These are phyloP conservation scores for Coemansia biformis DNA, from an alignment of 192 early-diverging fungal genomes.

Conservation along the genomic window DNA sequence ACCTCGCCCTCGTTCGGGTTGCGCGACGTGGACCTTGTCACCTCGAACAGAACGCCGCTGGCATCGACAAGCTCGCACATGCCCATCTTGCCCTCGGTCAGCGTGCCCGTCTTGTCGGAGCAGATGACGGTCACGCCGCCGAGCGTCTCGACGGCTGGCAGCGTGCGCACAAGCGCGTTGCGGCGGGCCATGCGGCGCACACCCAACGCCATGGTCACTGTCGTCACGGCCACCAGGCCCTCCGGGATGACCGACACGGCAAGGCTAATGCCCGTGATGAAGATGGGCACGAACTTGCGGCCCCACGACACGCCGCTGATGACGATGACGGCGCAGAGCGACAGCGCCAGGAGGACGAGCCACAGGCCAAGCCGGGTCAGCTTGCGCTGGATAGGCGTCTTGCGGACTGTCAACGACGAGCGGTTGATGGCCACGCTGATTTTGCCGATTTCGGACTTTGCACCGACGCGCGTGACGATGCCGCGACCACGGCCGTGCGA, in stretches of 20 bases:
- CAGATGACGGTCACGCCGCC: slow-evolving; percentile 96
- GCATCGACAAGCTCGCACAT: slow-evolving; percentile 62
- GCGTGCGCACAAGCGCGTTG: slow-evolving; percentile 85
- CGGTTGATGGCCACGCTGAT: slow-evolving; percentile 83
- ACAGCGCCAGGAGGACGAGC: slow-evolving; percentile 77
- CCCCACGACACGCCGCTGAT: slow-evolving; percentile 73
- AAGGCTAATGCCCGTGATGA: slow-evolving; percentile 82
- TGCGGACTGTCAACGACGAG: slow-evolving; percentile 46
- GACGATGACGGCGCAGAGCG: slow-evolving; percentile 78
- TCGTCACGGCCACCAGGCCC: slow-evolving; percentile 95
- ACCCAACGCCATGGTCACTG: slow-evolving; percentile 94
- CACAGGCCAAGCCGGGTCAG: slow-evolving; percentile 74
- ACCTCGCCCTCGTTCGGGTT: slow-evolving; percentile 57
- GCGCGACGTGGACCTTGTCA: slow-evolving; percentile 63
- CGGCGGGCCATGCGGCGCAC: slow-evolving; percentile 88
- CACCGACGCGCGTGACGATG: slow-evolving; percentile 86
- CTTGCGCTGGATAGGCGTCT: slow-evolving; percentile 68
- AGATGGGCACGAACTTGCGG: slow-evolving; percentile 60
- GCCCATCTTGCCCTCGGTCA: slow-evolving; percentile 99
- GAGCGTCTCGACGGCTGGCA: slow-evolving; percentile 91
- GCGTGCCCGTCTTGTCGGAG: slow-evolving; percentile 94
- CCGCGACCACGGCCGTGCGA: slow-evolving; percentile 86
- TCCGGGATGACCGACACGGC: slow-evolving; percentile 97
- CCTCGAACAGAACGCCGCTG: slow-evolving; percentile 32
- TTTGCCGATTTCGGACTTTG: slow-evolving; percentile 87